Conservation (phyloP, 2,329 filamentous ascomycete genomes). For the Beauveria pseudobassiana region DNA sequence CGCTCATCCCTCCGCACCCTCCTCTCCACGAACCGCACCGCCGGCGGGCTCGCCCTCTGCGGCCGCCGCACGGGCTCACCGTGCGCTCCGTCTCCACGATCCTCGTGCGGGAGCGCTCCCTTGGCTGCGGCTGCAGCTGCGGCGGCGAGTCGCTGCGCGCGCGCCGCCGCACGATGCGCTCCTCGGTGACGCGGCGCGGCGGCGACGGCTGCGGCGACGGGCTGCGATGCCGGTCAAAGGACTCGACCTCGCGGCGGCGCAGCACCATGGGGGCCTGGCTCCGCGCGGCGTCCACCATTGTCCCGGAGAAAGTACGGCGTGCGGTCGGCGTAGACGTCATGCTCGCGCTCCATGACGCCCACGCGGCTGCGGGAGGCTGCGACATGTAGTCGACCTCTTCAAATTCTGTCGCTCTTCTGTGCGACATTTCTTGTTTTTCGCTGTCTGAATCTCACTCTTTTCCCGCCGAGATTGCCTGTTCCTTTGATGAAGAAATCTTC, state of each 20-base stretch:
- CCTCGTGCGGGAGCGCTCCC: conserved; percentile 28
- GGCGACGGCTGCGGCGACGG: conserved; percentile 29
- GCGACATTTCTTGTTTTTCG: not conserved
- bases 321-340: conserved; percentile 23
- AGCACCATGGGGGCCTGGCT: conserved; percentile 47
- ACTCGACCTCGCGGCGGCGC: conserved; percentile 48
- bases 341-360: conserved; percentile 32
- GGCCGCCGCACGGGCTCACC: conserved; percentile 27
- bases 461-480: not conserved
- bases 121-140: conserved; percentile 22
- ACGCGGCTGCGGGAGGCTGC: not conserved
- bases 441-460: not conserved
- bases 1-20: not conserved
- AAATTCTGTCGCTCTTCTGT: conserved; percentile 15
- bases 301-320: conserved; percentile 45
- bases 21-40: conserved; percentile 22
- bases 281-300: conserved; percentile 34
- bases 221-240: conserved; percentile 40
- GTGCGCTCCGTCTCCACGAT: conserved; percentile 32
- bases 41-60: conserved; percentile 19
- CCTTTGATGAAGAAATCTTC: too few species aligned
- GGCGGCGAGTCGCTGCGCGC: conserved; percentile 36
- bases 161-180: conserved; percentile 35
- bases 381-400: conserved; percentile 28
- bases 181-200: conserved; percentile 26